Evolutionary conservation across 176 grass and related monocot genomes (phyloP).

Genomic region (Eragrostis nindensis): DNA sequence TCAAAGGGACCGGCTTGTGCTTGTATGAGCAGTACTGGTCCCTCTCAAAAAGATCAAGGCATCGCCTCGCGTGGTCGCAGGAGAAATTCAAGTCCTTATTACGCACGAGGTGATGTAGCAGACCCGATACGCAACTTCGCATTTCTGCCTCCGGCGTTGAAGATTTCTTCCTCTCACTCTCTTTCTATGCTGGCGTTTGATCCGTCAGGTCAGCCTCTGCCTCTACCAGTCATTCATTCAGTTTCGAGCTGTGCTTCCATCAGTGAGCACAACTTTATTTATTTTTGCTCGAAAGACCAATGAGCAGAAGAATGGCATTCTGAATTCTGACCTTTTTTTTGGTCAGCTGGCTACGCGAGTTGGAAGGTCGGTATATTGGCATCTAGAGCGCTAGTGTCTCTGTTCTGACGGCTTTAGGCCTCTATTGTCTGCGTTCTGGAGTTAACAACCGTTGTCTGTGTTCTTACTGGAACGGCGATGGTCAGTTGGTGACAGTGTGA

Average conservation of each 20-base stretch:
- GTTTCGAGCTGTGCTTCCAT: background rate
- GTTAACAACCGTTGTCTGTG: background rate
- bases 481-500: background rate
- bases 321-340: background rate
- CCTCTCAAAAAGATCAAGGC: too few species aligned
- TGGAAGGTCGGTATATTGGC: background rate
- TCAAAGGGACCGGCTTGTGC: too few species aligned
- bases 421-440: background rate
- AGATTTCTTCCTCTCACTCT: background rate
- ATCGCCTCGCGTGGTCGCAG: background rate
- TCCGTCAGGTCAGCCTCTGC: background rate
- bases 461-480: background rate
- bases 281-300: too few species aligned
- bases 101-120: background rate
- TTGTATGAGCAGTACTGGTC: too few species aligned
- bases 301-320: background rate
- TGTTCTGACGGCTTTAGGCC: background rate
- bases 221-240: background rate
- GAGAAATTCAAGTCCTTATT: background rate
- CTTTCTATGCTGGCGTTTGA: background rate
- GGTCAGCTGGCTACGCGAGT: background rate
- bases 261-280: too few species aligned
- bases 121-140: background rate
- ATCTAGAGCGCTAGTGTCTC: background rate
- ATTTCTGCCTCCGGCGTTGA: conserved; percentile 36